These are phyloP conservation scores for Castanea sativa DNA, from an alignment of 306 rosid genomes.

Conservation along the genomic window DNA sequence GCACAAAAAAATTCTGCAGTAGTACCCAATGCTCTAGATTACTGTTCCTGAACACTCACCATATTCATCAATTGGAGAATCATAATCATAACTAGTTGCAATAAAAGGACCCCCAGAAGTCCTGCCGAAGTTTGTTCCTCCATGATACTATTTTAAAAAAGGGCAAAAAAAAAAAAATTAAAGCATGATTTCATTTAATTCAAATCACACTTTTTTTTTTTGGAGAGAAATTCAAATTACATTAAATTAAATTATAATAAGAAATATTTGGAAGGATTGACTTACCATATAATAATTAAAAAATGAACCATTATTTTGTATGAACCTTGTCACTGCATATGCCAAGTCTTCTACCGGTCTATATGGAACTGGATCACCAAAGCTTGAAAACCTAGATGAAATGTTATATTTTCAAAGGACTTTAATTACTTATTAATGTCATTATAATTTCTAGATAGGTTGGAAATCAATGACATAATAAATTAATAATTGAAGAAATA, in stretches of 20 bases:
- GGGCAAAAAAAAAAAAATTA: background rate
- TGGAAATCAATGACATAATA: background rate
- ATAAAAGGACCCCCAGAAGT: conserved; percentile 91
- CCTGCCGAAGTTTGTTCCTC: conserved; percentile 94
- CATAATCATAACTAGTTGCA: conserved; percentile 88
- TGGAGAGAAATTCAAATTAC: background rate
- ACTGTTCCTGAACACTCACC: conserved; percentile 44
- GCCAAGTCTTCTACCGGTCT: conserved; percentile 89
- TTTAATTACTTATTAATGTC: background rate
- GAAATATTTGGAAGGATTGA: background rate
- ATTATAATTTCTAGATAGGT: background rate
- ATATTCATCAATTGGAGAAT: conserved; percentile 88
- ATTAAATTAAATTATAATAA: background rate
- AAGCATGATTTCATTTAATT: conserved; percentile 9
- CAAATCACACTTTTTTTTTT: background rate
- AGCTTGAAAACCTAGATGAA: conserved; percentile 62
- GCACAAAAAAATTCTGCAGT: background rate
- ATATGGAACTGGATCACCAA: conserved; percentile 75
- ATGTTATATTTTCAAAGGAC: background rate
- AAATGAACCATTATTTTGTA: conserved; percentile 84
- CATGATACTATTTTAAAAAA: conserved; percentile 63
- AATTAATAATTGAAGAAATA: background rate
- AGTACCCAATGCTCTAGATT: background rate
- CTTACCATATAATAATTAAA: conserved; percentile 86
- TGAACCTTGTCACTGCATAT: conserved; percentile 71